phyloP scores from a whole-genome alignment of 2,329 filamentous ascomycete genomes.

The Aspergillus proliferans region DNA sequence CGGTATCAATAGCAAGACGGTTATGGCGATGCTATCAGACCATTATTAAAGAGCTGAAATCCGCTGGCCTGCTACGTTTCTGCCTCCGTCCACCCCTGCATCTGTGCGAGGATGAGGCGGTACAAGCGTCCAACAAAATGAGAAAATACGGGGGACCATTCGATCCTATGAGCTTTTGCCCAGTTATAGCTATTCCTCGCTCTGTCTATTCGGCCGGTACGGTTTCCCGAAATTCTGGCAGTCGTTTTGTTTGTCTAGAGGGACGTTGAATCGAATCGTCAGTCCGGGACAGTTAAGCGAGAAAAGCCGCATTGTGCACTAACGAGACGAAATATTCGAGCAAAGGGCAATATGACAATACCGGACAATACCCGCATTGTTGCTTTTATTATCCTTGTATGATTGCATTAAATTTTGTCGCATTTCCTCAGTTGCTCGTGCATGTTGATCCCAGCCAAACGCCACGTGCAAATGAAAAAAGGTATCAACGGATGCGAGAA shows the following conservation, averaged over 20 bases:
- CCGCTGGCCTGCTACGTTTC: too few relatives aligned
- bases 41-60: too few relatives aligned
- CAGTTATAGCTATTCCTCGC: neutral
- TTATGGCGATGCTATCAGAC: too few relatives aligned
- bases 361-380: neutral
- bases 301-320: neutral
- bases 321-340: neutral
- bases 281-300: neutral
- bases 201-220: neutral
- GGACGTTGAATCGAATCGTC: neutral
- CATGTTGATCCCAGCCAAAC: conserved; percentile 33
- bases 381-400: too few relatives aligned
- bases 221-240: neutral
- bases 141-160: neutral
- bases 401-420: neutral
- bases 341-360: neutral
- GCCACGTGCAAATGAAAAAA: conserved; percentile 30
- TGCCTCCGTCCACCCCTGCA: too few relatives aligned
- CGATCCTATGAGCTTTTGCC: neutral
- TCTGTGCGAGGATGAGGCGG: neutral
- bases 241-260: neutral
- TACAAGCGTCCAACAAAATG: neutral
- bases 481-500: conserved; percentile 32
- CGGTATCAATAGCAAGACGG: too few relatives aligned
- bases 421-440: conserved; percentile 14